phyloP scores from a whole-genome alignment of 352 stramenopile species.

The Plasmopara viticola region DNA sequence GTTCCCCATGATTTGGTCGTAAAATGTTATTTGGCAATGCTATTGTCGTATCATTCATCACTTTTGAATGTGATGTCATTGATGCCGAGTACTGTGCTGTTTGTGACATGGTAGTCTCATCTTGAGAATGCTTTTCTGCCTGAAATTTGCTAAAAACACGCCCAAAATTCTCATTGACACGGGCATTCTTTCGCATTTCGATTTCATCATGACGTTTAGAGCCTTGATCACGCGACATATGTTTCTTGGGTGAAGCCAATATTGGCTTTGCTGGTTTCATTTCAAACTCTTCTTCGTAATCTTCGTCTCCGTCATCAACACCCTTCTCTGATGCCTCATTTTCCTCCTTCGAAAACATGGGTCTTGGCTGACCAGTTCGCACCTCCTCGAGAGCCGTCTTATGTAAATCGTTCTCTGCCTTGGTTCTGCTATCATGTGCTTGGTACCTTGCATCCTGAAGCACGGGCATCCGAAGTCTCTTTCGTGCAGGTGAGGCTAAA shows the following conservation, averaged over 20 bases:
- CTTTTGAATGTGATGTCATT: constrained; percentile 2
- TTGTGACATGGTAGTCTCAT: constrained; percentile 7
- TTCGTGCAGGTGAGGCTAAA: constrained; percentile 23
- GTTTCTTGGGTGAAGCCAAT: constrained; percentile 6
- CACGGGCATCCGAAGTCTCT: constrained; percentile 26
- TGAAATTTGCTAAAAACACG: constrained; percentile 43
- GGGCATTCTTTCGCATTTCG: constrained; percentile 23
- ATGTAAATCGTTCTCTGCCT: constrained; percentile 9
- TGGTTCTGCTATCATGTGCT: not conserved
- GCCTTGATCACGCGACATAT: constrained; percentile 1
- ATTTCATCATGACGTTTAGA: constrained; percentile 8
- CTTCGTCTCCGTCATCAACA: not conserved
- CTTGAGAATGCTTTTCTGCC: constrained; percentile 12
- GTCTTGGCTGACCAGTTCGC: constrained; percentile 10
- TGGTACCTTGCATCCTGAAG: constrained; percentile 2
- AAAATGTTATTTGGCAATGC: not conserved
- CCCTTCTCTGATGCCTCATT: constrained; percentile 9
- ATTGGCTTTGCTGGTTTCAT: constrained; percentile 28
- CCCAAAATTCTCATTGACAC: constrained; percentile 45
- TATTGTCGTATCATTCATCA: not conserved
- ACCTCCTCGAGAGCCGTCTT: constrained; percentile 12
- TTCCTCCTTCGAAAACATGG: constrained; percentile 8
- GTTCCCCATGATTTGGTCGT: not conserved
- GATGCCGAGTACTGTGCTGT: constrained; percentile 7
- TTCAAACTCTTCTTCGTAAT: constrained; percentile 36